Conservation (phyloP, 352 stramenopile species). For the Phytophthora syringae region DNA sequence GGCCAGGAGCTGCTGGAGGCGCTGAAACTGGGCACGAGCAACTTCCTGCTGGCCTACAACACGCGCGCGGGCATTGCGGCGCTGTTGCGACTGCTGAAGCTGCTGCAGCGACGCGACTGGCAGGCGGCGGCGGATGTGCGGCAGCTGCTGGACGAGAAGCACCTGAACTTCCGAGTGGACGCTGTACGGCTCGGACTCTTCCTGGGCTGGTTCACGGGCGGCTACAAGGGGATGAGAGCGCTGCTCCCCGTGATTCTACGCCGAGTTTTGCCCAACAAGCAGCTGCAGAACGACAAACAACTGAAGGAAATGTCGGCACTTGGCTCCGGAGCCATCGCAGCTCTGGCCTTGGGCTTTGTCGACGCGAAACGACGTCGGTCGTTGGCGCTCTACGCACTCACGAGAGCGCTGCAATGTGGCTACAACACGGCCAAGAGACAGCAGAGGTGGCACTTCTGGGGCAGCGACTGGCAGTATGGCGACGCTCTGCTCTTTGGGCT, state of each 20-base stretch:
- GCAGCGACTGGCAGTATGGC: constrained; percentile 82
- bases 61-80: constrained; percentile 80
- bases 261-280: constrained; percentile 29
- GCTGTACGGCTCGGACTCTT: constrained; percentile 88
- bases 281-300: constrained; percentile 29
- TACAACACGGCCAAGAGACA: constrained; percentile 88
- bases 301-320: constrained; percentile 60
- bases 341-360: constrained; percentile 67
- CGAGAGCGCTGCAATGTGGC: constrained; percentile 78
- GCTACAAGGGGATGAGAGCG: constrained; percentile 69
- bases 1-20: constrained; percentile 69
- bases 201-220: constrained; percentile 84
- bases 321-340: constrained; percentile 65
- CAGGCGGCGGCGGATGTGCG: constrained; percentile 56
- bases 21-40: constrained; percentile 75
- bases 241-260: constrained; percentile 58
- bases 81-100: constrained; percentile 70
- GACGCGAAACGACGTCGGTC: constrained; percentile 74
- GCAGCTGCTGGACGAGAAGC: constrained; percentile 75
- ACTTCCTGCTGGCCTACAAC: constrained; percentile 91
- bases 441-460: constrained; percentile 90
- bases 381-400: constrained; percentile 83
- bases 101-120: constrained; percentile 68
- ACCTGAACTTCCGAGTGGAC: constrained; percentile 83
- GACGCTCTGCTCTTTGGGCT: constrained; percentile 83